These are phyloP conservation scores for Lignosus rhinocerotis DNA, from an alignment of 1,284 basidiomycete genomes.

Conservation along the genomic window DNA sequence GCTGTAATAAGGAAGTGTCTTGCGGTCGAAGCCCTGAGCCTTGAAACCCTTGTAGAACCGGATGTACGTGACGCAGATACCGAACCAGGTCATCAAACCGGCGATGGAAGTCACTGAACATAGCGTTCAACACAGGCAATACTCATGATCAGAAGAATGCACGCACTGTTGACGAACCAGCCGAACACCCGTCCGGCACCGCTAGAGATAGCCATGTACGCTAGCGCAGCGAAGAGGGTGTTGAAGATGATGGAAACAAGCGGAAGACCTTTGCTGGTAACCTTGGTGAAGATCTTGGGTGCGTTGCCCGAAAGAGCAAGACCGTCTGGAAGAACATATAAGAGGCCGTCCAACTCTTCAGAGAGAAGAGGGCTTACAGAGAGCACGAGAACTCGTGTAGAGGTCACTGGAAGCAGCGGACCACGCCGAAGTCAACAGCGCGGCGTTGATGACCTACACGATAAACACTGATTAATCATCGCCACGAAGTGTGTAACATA, in stretches of 20 bases:
- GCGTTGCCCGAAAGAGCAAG: constrained; percentile 79
- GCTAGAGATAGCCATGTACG: constrained; percentile 64
- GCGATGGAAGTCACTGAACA: constrained; percentile 42
- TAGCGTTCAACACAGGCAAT: neutral
- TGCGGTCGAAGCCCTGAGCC: constrained; percentile 71
- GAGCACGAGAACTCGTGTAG: constrained; percentile 79
- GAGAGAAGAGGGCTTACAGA: constrained; percentile 54
- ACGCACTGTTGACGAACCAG: constrained; percentile 70
- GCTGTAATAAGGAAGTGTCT: constrained; percentile 65
- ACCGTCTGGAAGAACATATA: constrained; percentile 52
- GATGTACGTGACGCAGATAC: constrained; percentile 78
- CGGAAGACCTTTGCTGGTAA: constrained; percentile 75
- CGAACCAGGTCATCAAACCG: constrained; percentile 83
- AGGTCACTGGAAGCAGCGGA: constrained; percentile 84
- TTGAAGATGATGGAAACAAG: constrained; percentile 73
- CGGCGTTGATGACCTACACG: constrained; percentile 79
- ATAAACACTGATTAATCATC: neutral
- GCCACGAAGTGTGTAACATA: neutral
- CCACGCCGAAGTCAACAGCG: constrained; percentile 83
- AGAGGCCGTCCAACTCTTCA: neutral
- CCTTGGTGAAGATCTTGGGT: constrained; percentile 70
- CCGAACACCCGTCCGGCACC: constrained; percentile 50
- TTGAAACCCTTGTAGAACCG: constrained; percentile 80
- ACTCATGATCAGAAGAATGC: neutral
- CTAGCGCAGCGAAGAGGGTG: constrained; percentile 69